These are phyloP conservation scores for Xylaria acuta DNA, from an alignment of 495 filamentous ascomycete species.

Conservation along the genomic window DNA sequence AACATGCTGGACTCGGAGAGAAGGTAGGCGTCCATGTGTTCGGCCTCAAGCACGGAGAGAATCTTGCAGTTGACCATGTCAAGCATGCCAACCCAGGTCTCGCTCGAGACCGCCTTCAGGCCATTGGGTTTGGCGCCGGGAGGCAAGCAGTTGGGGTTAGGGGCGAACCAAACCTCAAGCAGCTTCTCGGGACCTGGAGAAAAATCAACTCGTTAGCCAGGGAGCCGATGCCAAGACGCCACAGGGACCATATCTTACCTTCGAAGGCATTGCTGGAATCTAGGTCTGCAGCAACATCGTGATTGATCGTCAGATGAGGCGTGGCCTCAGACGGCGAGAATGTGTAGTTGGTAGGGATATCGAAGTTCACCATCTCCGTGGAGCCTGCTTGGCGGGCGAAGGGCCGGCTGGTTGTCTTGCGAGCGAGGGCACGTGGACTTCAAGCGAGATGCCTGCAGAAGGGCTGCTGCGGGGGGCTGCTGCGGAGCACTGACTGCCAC, in stretches of 20 bases:
- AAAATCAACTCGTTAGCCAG: neutral
- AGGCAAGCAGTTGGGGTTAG: constrained; percentile 76
- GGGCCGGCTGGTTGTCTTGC: neutral
- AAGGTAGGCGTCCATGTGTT: constrained; percentile 95
- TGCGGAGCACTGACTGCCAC: constrained; percentile 73
- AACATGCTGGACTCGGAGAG: constrained; percentile 99
- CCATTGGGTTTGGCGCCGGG: constrained; percentile 72
- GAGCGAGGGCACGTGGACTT: constrained; percentile 7
- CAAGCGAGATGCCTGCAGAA: constrained; percentile 32
- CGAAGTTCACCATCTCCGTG: constrained; percentile 81
- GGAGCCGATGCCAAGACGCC: neutral
- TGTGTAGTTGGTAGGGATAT: constrained; percentile 79
- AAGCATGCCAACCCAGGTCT: constrained; percentile 95
- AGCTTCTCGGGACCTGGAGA: constrained; percentile 88
- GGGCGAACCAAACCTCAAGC: constrained; percentile 97
- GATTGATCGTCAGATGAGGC: constrained; percentile 93
- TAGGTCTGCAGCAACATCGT: constrained; percentile 90
- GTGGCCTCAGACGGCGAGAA: constrained; percentile 81
- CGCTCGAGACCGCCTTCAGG: constrained; percentile 81
- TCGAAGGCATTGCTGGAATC: constrained; percentile 98
- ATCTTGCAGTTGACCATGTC: constrained; percentile 99
- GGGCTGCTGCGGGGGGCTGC: constrained; percentile 46
- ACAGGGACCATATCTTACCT: constrained; percentile 57
- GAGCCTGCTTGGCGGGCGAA: constrained; percentile 32
- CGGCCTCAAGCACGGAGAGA: constrained; percentile 91